phyloP scores from a whole-genome alignment of 768 basidiomycete genomes.

The Termitomyces titanicus region DNA sequence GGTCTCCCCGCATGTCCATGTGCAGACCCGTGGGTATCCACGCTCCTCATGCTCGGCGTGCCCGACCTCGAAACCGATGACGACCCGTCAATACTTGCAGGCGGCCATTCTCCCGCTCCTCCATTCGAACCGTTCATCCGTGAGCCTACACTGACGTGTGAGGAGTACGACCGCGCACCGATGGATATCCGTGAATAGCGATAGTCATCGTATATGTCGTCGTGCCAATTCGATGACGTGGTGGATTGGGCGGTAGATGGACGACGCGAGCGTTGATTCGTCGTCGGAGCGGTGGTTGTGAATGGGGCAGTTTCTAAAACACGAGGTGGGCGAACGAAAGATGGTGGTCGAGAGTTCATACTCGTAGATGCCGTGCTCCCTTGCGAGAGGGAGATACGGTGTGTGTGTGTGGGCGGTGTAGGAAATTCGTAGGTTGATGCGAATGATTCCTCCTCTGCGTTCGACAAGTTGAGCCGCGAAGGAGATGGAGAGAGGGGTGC shows the following conservation, averaged over 20 bases:
- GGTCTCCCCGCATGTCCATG: not conserved
- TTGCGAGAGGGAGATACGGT: not conserved
- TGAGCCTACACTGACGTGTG: slow-evolving; percentile 1
- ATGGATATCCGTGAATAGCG: slow-evolving; percentile 65
- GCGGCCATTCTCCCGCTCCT: not conserved
- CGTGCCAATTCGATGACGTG: slow-evolving; percentile 31
- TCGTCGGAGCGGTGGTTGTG: not conserved
- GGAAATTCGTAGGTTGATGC: slow-evolving; percentile 7
- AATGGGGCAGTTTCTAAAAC: not conserved
- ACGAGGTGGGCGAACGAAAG: not conserved
- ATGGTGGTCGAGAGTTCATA: slow-evolving; percentile 10
- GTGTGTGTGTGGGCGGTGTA: slow-evolving; percentile 8
- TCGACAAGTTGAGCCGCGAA: not conserved
- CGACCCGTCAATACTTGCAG: not conserved
- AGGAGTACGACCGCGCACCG: slow-evolving; percentile 26
- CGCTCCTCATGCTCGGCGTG: slow-evolving; percentile 1
- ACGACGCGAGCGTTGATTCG: not conserved
- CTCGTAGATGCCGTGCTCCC: not conserved
- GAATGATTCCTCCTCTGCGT: not conserved
- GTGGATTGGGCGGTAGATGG: slow-evolving; percentile 18
- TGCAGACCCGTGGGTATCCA: slow-evolving; percentile 1
- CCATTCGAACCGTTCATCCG: slow-evolving; percentile 2
- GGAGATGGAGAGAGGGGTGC: slow-evolving; percentile 19
- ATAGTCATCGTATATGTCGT: slow-evolving; percentile 80
- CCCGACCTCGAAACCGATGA: not conserved